A percentile compares a stretch with the other conserved stretches of the same genome.
These are phyloP conservation scores for Oenanthe sinensis DNA, from an alignment of 129 eudicot genomes.

Conservation along the genomic window DNA sequence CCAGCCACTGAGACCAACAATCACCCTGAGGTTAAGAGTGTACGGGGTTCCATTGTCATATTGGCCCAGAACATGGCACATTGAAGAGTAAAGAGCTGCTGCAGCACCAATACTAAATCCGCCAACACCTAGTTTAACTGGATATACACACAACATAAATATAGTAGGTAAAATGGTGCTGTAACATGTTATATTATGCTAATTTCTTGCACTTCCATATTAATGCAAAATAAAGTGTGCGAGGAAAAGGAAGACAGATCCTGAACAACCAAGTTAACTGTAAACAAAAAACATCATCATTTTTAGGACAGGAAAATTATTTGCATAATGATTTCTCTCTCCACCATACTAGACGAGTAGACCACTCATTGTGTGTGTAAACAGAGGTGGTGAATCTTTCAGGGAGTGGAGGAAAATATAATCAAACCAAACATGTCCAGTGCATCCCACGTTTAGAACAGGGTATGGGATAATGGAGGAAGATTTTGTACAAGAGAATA, in stretches of 20 bases:
- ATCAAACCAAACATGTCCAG: neutral
- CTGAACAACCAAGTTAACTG: neutral
- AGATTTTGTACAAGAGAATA: neutral
- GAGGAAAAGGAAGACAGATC: neutral
- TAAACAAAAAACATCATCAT: neutral
- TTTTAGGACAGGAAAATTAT: neutral
- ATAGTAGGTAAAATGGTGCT: neutral
- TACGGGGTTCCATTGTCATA: slow-evolving; percentile 47
- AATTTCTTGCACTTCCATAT: neutral
- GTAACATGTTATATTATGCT: neutral
- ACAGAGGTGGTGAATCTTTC: neutral
- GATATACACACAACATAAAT: slow-evolving; percentile 1
- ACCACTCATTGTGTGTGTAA: neutral
- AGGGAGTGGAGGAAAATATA: neutral
- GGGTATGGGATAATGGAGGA: neutral
- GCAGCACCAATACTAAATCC: slow-evolving; percentile 62
- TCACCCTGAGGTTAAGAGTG: slow-evolving; percentile 41
- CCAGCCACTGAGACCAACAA: slow-evolving; percentile 58
- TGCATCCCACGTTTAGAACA: neutral
- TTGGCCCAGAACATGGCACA: slow-evolving; percentile 40
- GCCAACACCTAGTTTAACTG: slow-evolving; percentile 61
- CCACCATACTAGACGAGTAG: neutral
- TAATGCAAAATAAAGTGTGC: neutral
- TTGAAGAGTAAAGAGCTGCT: slow-evolving; percentile 50
- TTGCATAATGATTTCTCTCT: neutral